A percentile compares a stretch with the other conserved stretches of the same genome.
phyloP scores from a whole-genome alignment of 208 protist genomes.

The Trypanosoma caninum region DNA sequence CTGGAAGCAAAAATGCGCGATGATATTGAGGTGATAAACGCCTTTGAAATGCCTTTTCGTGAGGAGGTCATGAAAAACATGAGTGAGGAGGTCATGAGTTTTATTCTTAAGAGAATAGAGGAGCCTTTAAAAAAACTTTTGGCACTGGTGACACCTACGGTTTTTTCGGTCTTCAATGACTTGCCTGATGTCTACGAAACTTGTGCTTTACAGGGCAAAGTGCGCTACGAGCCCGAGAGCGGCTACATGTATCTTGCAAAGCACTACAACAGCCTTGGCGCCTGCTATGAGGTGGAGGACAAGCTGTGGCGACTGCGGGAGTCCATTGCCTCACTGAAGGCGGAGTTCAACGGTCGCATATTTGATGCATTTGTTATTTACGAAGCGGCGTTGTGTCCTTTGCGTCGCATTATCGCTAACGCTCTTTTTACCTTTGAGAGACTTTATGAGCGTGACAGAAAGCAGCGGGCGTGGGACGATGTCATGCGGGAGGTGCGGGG shows the following conservation, averaged over 20 bases:
- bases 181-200: slow-evolving; percentile 10
- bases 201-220: slow-evolving; percentile 16
- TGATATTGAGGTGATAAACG: slow-evolving; percentile 10
- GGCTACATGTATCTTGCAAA: slow-evolving; percentile 17
- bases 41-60: slow-evolving; percentile 14
- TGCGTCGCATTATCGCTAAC: slow-evolving; percentile 11
- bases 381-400: background rate
- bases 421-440: slow-evolving; percentile 22
- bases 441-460: slow-evolving; percentile 20
- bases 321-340: slow-evolving; percentile 3
- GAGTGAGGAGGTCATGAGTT: background rate
- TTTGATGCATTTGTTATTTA: slow-evolving; percentile 12
- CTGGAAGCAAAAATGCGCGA: slow-evolving; percentile 11
- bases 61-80: slow-evolving; percentile 15
- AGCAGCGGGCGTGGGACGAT: slow-evolving; percentile 19
- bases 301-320: slow-evolving; percentile 7
- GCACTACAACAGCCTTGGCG: slow-evolving; percentile 15
- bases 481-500: slow-evolving; percentile 9
- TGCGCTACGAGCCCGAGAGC: slow-evolving; percentile 7
- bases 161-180: background rate
- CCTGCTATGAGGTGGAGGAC: slow-evolving; percentile 13
- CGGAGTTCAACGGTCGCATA: slow-evolving; percentile 7
- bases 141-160: background rate
- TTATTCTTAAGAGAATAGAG: slow-evolving; percentile 4
- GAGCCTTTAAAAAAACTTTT: slow-evolving; percentile 1